These are phyloP conservation scores for Hawksworthiomyces lignivorus DNA, from an alignment of 2,329 filamentous ascomycete species.

Conservation along the genomic window DNA sequence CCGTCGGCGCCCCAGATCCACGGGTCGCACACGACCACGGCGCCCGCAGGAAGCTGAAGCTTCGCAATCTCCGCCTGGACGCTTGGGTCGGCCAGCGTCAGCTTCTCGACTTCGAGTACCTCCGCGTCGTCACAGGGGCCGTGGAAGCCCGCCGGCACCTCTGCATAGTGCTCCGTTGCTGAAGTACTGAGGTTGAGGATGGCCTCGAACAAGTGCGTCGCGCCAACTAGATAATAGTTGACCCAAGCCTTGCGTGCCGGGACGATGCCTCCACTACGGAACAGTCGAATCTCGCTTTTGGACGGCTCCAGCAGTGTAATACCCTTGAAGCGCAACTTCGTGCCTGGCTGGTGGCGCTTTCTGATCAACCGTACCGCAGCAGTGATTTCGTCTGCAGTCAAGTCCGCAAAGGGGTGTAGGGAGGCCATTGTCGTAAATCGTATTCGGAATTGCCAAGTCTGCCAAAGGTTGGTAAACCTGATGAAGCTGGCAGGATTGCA, in stretches of 20 bases:
- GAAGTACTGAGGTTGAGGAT: conserved; percentile 1
- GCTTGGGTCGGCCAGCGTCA: conserved; percentile 1
- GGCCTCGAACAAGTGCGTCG: conserved; percentile 16
- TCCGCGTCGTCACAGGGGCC: conserved; percentile 17
- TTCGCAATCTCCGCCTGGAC: conserved; percentile 34
- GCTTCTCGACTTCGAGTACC: conserved; percentile 30
- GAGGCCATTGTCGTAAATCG: too few relatives aligned
- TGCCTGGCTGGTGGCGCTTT: too few relatives aligned
- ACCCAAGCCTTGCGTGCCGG: conserved; percentile 29
- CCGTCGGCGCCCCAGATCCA: conserved; percentile 38
- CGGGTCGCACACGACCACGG: conserved; percentile 41
- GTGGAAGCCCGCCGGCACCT: conserved; percentile 18
- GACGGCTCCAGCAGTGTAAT: conserved; percentile 42
- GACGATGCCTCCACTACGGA: conserved; percentile 24
- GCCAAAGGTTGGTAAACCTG: too few relatives aligned
- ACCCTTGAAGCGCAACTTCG: conserved; percentile 41
- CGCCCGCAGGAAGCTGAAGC: conserved; percentile 35
- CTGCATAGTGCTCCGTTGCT: conserved; percentile 23
- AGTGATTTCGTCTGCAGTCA: too few relatives aligned
- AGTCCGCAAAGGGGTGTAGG: too few relatives aligned
- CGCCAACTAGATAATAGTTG: conserved; percentile 10
- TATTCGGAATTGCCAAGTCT: too few relatives aligned
- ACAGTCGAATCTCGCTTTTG: conserved; percentile 38
- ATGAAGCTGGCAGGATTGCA: too few relatives aligned
- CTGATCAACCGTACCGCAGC: too few relatives aligned